Conservation (phyloP, 73 alveolate genomes). For the Paramecium primaurelia region DNA sequence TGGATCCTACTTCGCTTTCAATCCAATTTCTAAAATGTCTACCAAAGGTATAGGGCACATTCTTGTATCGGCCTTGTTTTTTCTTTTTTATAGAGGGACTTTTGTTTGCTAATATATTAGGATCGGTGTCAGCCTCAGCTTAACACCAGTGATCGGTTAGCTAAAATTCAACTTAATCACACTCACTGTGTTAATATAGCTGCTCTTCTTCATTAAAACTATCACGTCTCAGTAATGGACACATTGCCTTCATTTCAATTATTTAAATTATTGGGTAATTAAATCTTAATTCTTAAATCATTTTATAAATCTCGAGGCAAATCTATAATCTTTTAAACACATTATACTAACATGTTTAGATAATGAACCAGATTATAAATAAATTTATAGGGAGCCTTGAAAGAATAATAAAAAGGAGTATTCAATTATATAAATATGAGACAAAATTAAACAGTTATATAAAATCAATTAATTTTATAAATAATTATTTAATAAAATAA, state of each 20-base stretch:
- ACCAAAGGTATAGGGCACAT: slow-evolving; percentile 36
- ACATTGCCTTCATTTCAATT: not conserved
- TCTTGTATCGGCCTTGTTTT: slow-evolving; percentile 18
- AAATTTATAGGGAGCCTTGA: not conserved
- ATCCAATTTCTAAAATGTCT: not conserved
- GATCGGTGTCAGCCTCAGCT: slow-evolving; percentile 32
- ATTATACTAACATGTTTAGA: not conserved
- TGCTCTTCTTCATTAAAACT: not conserved
- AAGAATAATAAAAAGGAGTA: not conserved
- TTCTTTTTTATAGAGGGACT: not conserved
- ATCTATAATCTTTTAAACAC: not conserved
- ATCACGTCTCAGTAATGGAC: not conserved
- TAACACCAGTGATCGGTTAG: not conserved
- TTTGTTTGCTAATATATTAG: not conserved
- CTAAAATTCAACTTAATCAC: slow-evolving; percentile 39
- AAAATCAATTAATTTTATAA: not conserved
- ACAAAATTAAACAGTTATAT: not conserved
- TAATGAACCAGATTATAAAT: not conserved
- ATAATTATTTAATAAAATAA: not conserved
- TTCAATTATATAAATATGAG: not conserved
- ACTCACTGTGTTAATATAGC: slow-evolving; percentile 21
- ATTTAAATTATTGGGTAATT: not conserved
- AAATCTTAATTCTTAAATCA: not conserved
- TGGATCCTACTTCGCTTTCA: not conserved
- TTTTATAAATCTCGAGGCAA: not conserved